Percentiles rank a stretch among this genome's conserved stretches.
phyloP scores from a whole-genome alignment of 257 asterid genomes.

The Solanum virginianum region DNA sequence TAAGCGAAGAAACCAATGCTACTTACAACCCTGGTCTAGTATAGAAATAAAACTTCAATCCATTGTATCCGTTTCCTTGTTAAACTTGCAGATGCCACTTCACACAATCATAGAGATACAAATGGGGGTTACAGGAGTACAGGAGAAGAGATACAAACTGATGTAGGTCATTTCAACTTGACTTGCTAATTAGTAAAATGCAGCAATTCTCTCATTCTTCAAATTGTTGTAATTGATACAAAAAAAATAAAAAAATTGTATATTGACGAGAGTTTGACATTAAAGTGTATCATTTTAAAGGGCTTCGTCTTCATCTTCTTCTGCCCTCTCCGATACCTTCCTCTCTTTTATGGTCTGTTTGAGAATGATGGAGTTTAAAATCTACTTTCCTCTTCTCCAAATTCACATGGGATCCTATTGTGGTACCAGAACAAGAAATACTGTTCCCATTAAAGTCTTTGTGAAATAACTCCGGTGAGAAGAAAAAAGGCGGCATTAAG shows the following conservation, averaged over 20 bases:
- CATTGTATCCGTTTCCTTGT: neutral
- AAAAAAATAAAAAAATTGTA: neutral
- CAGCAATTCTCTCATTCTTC: neutral
- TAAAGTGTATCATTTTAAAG: neutral
- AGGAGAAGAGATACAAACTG: slow-evolving; percentile 93
- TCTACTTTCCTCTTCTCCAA: neutral
- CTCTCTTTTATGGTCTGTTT: neutral
- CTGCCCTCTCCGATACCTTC: neutral
- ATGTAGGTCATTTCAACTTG: slow-evolving; percentile 25
- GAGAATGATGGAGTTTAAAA: neutral
- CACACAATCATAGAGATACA: slow-evolving; percentile 97
- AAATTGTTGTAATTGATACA: neutral
- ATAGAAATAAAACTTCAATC: neutral
- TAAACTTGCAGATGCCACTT: slow-evolving; percentile 66
- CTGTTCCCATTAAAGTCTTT: neutral
- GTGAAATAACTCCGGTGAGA: too few species aligned
- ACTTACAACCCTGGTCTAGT: neutral
- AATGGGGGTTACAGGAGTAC: slow-evolving; percentile 99
- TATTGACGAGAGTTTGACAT: neutral
- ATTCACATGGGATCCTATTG: slow-evolving; percentile 10
- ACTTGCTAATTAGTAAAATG: neutral
- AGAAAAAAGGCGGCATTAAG: too few species aligned
- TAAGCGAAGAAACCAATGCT: neutral
- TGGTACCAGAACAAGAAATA: neutral
- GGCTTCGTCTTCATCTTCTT: neutral